A percentile compares a stretch with the other conserved stretches of the same genome.
Conservation (phyloP, 176 grass and related monocot genomes). For the Secale cereale region DNA sequence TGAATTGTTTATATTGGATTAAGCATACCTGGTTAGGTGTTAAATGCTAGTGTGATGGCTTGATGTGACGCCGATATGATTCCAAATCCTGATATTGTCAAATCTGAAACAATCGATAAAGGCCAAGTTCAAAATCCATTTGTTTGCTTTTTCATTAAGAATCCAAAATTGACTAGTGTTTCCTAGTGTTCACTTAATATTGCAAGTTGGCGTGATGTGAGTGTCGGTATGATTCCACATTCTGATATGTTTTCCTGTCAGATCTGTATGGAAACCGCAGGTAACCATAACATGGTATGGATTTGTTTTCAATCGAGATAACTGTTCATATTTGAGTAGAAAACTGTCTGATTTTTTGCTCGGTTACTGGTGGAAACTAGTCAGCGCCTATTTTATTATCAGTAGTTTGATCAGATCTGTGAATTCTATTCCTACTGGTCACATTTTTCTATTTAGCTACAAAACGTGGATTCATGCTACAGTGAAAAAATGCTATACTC, state of each 20-base stretch:
- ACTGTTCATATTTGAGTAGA: background rate
- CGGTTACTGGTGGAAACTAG: background rate
- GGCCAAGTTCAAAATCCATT: background rate
- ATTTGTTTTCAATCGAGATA: background rate
- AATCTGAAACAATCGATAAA: background rate
- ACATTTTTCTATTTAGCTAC: background rate
- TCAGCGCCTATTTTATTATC: background rate
- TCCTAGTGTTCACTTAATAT: background rate
- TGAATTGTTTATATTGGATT: conserved; percentile 8
- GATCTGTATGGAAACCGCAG: background rate
- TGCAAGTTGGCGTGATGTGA: background rate
- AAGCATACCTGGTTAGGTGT: background rate
- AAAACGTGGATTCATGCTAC: background rate
- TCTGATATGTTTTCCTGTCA: background rate
- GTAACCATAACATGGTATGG: background rate
- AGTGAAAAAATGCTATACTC: background rate
- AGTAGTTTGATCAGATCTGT: background rate
- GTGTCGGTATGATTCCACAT: background rate
- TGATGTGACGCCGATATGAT: background rate
- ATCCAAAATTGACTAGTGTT: background rate
- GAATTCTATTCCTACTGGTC: background rate
- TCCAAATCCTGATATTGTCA: background rate
- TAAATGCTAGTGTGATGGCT: background rate
- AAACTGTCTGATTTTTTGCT: background rate
- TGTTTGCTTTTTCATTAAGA: background rate